Evolutionary conservation across 305 asterid genomes (phyloP).

Genomic region (Fraxinus nigra): DNA sequence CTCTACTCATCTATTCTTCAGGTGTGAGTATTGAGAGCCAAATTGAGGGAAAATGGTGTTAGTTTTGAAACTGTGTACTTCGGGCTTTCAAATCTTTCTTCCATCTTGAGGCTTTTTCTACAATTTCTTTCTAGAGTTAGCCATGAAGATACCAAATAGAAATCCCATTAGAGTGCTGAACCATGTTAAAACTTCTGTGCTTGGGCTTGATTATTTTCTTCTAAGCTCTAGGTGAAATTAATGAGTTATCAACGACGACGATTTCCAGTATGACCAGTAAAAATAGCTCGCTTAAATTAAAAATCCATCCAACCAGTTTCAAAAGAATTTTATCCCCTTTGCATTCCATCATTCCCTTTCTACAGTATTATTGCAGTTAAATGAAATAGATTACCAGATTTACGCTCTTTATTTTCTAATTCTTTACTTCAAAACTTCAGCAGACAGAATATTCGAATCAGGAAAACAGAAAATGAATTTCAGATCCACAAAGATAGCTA

Average conservation of each 20-base stretch:
- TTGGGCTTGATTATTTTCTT: not conserved
- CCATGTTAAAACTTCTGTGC: not conserved
- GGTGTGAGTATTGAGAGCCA: not conserved
- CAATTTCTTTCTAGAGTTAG: not conserved
- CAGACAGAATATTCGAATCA: not conserved
- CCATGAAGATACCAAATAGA: not conserved
- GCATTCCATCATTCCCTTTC: not conserved
- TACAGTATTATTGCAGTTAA: not conserved
- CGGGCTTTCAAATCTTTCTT: not conserved
- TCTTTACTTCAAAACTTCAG: not conserved
- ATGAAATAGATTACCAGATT: not conserved
- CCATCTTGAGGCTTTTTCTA: not conserved
- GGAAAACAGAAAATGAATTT: not conserved
- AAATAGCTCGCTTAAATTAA: not conserved
- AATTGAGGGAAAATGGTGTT: not conserved
- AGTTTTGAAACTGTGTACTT: not conserved
- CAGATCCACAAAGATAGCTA: not conserved
- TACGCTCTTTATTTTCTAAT: not conserved
- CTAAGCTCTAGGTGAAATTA: not conserved
- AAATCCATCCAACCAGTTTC: not conserved
- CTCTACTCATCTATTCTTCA: not conserved
- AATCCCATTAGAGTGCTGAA: not conserved
- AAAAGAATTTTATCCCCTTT: not conserved
- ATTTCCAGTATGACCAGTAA: not conserved
- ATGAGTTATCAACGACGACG: not conserved